Evolutionary conservation across 441 rosid genomes (phyloP), one percentile per base, ranked within the genome.

Genomic region (Erodium texanum): DNA sequence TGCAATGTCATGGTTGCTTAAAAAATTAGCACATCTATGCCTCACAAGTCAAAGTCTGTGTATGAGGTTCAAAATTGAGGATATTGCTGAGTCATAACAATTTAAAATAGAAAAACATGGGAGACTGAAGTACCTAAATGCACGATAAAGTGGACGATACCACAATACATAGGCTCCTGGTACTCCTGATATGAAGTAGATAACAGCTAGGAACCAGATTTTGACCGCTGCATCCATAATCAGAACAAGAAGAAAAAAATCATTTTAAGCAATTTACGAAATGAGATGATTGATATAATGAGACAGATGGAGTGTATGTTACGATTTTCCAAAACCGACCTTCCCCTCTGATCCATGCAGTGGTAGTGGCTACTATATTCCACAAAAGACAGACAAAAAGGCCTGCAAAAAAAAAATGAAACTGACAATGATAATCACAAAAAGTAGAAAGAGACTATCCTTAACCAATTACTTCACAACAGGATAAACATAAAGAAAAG

Each of bases 51-150:
- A n/a, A n/a, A n/a, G n/a, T 18, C 6, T 54, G 52, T 14, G 1
- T 45, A 15, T 1, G 52, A 12, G 41, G 41, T 34, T 5, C 9
- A 34, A 2, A 19, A 7, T 20, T 56, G 62, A 56, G 24, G 62
- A 56, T 56, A 2, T 1, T 9, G n/a, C n/a, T 54, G 14, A 56
- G 24, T 56, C 9, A 22, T 56, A 56, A 34, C n/a, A n/a, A n/a
- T n/a, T n/a, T n/a, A n/a, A n/a, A n/a, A n/a, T n/a, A n/a, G n/a
- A n/a, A n/a, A n/a, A n/a, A n/a, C n/a, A n/a, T n/a, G n/a, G n/a
- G n/a, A n/a, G n/a, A n/a, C n/a, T n/a, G n/a, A n/a, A n/a, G 41
- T 92, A 95, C 99, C 99, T 92, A 82, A 90, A 86, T 68, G 99
- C 99, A 75, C 95, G 89, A 73, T 95, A 95, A 27, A 95, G 88